Conservation (phyloP, 2,329 filamentous ascomycete genomes). For the Penicillium corylophilum region DNA sequence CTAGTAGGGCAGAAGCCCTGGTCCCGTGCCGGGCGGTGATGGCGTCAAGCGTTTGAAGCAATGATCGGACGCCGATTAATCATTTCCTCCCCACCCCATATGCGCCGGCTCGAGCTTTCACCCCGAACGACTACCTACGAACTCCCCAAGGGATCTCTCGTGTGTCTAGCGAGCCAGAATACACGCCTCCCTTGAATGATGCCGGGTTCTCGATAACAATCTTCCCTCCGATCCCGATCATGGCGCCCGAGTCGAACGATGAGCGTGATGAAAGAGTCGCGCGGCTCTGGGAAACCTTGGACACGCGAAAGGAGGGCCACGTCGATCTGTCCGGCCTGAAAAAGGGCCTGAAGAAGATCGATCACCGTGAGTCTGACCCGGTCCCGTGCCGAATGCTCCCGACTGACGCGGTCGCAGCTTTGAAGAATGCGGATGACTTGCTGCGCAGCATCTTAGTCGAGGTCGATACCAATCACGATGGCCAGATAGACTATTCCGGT, state of each 20-base stretch:
- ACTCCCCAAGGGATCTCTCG: background rate
- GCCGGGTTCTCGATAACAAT: slow-evolving; percentile 49
- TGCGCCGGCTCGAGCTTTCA: slow-evolving; percentile 19
- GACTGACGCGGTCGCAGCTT: slow-evolving; percentile 43
- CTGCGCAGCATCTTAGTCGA: slow-evolving; percentile 75
- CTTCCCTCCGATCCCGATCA: slow-evolving; percentile 52
- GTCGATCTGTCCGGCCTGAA: slow-evolving; percentile 82
- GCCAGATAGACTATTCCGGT: slow-evolving; percentile 89
- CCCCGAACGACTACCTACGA: background rate
- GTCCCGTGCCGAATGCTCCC: slow-evolving; percentile 23
- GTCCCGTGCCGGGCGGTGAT: slow-evolving; percentile 30
- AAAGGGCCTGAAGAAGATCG: slow-evolving; percentile 80
- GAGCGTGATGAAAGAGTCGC: slow-evolving; percentile 79
- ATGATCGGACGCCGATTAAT: slow-evolving; percentile 37
- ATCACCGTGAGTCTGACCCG: slow-evolving; percentile 70
- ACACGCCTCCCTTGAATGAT: slow-evolving; percentile 37
- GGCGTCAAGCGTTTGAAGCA: slow-evolving; percentile 34
- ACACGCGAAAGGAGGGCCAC: slow-evolving; percentile 72
- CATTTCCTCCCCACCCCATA: slow-evolving; percentile 21
- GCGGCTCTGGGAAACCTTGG: slow-evolving; percentile 79
- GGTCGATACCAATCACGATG: slow-evolving; percentile 84
- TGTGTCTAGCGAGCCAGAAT: background rate
- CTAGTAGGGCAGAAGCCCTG: slow-evolving; percentile 34
- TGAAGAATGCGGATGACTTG: slow-evolving; percentile 90
- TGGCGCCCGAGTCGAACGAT: slow-evolving; percentile 71